A percentile compares a stretch with the other conserved stretches of the same genome.
phyloP scores from a whole-genome alignment of 2,329 filamentous ascomycete species.

The Pseudogymnoascus sp. region DNA sequence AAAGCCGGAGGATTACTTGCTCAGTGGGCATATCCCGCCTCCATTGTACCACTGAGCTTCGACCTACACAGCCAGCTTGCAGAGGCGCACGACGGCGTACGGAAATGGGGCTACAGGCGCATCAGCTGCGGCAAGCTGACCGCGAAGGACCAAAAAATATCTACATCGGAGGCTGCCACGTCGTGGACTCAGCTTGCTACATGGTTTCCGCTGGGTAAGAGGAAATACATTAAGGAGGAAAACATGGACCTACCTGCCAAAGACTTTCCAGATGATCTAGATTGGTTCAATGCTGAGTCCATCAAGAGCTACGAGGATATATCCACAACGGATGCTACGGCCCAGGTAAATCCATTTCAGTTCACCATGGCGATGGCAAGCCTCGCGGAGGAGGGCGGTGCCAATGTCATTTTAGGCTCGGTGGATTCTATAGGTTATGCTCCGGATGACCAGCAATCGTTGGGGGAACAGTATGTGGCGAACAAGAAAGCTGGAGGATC shows the following conservation, averaged over 20 bases:
- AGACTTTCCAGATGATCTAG: slow-evolving; percentile 65
- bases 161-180: slow-evolving; percentile 8
- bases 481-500: slow-evolving; percentile 38
- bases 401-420: slow-evolving; percentile 56
- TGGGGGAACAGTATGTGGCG: neutral
- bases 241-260: slow-evolving; percentile 58
- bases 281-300: slow-evolving; percentile 69
- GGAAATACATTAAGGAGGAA: slow-evolving; percentile 27
- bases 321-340: slow-evolving; percentile 71
- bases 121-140: slow-evolving; percentile 56
- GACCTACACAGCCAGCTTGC: slow-evolving; percentile 74
- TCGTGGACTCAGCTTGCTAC: neutral
- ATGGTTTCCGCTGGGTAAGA: slow-evolving; percentile 6
- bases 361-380: slow-evolving; percentile 81
- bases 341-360: slow-evolving; percentile 86
- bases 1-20: slow-evolving; percentile 89
- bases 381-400: slow-evolving; percentile 62
- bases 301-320: slow-evolving; percentile 71
- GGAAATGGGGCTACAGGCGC: slow-evolving; percentile 78
- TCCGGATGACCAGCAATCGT: slow-evolving; percentile 16
- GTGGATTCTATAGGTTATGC: slow-evolving; percentile 59
- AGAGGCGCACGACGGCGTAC: slow-evolving; percentile 68
- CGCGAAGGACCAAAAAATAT: slow-evolving; percentile 19
- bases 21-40: slow-evolving; percentile 81
- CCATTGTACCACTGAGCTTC: slow-evolving; percentile 80